A percentile compares a stretch with the other conserved stretches of the same genome.
phyloP scores from a whole-genome alignment of 768 basidiomycete species.

The Lanmaoa rubissima region DNA sequence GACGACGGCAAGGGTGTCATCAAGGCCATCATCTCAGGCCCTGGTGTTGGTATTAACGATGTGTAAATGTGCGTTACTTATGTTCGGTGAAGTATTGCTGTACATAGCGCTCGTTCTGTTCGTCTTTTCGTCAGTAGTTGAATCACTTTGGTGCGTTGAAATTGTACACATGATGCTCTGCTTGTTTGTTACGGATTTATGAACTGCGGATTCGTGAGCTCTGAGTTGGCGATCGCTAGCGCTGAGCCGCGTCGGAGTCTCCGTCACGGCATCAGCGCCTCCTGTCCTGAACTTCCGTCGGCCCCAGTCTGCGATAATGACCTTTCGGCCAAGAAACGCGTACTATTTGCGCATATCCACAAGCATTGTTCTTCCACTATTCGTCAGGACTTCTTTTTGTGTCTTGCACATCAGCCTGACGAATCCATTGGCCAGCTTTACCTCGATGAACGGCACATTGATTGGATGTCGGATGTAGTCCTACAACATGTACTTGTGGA shows the following conservation, averaged over 20 bases:
- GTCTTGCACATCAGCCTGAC: slow-evolving; percentile 4
- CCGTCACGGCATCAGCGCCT: neutral
- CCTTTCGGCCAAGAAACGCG: slow-evolving; percentile 69
- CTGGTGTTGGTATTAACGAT: slow-evolving; percentile 51
- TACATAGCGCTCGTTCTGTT: neutral
- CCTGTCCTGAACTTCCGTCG: neutral
- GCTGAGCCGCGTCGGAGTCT: neutral
- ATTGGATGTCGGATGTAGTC: slow-evolving; percentile 87
- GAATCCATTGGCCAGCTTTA: slow-evolving; percentile 52
- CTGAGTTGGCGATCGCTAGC: neutral
- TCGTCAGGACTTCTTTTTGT: slow-evolving; percentile 43
- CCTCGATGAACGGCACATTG: slow-evolving; percentile 81
- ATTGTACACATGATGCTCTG: too few species aligned
- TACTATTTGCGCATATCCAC: slow-evolving; percentile 83
- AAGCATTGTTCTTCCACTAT: slow-evolving; percentile 71
- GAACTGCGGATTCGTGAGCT: neutral
- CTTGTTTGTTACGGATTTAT: neutral
- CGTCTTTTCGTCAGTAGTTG: neutral
- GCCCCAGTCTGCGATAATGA: slow-evolving; percentile 39
- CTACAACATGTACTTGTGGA: slow-evolving; percentile 81
- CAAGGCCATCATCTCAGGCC: slow-evolving; percentile 86
- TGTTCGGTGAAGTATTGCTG: neutral
- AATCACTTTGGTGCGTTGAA: neutral
- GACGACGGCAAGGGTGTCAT: slow-evolving; percentile 86
- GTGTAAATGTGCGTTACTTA: slow-evolving; percentile 23